Base-by-base conservation (phyloP, 2,329 filamentous ascomycete species). In the Ophioceras dolichostomum region DNA sequence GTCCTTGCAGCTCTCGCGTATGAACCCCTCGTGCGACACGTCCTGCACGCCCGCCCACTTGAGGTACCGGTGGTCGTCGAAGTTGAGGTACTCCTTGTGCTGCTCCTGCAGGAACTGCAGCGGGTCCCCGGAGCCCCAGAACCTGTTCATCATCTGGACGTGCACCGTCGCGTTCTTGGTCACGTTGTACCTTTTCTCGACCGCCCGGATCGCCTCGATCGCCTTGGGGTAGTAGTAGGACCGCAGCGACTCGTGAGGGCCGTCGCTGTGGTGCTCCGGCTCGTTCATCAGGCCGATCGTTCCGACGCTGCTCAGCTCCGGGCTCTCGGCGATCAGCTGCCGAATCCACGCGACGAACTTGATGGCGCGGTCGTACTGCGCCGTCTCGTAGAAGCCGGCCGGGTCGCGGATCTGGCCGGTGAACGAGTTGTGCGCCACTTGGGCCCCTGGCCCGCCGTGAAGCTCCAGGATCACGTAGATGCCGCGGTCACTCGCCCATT, bases 281-380 rank as follows among this genome's bases (percentile, higher is more conserved):
- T 78, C 73, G 46, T 77, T 78, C 38, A 76, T 56, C 10, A 77
- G 52, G 48, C 71, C 64, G 27, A 78, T 50, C 65, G 73, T 76
- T 39, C 72, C 72, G 19, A 76, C 72, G 32, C 68, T 73, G 37
- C 62, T 54, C 49, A 68, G 72, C 21, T 60, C 60, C 26, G 53
- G 36, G 41, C 61, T 64, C 27, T 47, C 56, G 49, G 76, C 70
- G 40, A 74, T 64, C 28, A 62, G 57, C 27, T 62, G 58, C 10
- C 68, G 64, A 46, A 78, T 65, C 63, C 65, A 74, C 37, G 63
- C 54, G n/a, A 77, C 62, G 55, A 73, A 76, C 36, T 63, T 49
- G 39, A 65, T 50, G 3, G 68, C 69, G 10, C 74, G 70, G 18
- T 63, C 62, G 50, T 72, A 79, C 50, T 78, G 63, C 47, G 67